Base-by-base conservation (phyloP, 345 rosid genomes). In the Eucalyptus cloeziana region DNA sequence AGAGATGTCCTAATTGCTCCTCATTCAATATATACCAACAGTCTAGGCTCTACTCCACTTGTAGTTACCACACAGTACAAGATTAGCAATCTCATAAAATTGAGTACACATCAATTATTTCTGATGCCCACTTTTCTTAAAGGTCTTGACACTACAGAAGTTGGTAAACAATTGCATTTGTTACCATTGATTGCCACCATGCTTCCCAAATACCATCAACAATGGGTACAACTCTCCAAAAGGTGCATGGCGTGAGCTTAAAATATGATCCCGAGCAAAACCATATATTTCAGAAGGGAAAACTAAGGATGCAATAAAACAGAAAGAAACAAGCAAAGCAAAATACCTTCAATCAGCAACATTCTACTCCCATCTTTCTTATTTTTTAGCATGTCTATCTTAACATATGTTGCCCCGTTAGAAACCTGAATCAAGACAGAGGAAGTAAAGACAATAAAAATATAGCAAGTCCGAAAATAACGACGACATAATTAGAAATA, bases 361-460 rank as follows among this genome's bases (percentile, higher is more conserved):
- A 97, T 97, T 89, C 88, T 92, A 93, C 86, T 92, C 56, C 94
- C 94, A 89, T 93, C 93, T 90, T 96, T 97, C 94, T 91, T 94
- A 90, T 92, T 95, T 88, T 91, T 89, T 17, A 95, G 92, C 98
- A 96, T 93, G 90, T 97, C 99, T 79, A 97, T 45, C 21, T 94
- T 95, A 58, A 94, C 98, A 93, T 91, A 92, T 31, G 97, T 95
- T 90, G 99, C 99, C 89, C 99, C 99, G 91, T 89, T 95, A 89
- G 93, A 90, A 64, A 92, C 95, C 99, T 97, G 94, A 86, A 91
- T 33, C 76, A 89, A 76, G 79, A 19, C 87, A 50, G 22, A 86
- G 27, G 22, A 86, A 31, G 64, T 3, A 11, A 86, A 76, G 44
- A 51, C 62, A 51, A 86, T 21, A 33, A 50, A 51, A 33, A 90